These are phyloP conservation scores for Triticum aestivum DNA, from an alignment of 176 grass and related monocot genomes.

Conservation along the genomic window DNA sequence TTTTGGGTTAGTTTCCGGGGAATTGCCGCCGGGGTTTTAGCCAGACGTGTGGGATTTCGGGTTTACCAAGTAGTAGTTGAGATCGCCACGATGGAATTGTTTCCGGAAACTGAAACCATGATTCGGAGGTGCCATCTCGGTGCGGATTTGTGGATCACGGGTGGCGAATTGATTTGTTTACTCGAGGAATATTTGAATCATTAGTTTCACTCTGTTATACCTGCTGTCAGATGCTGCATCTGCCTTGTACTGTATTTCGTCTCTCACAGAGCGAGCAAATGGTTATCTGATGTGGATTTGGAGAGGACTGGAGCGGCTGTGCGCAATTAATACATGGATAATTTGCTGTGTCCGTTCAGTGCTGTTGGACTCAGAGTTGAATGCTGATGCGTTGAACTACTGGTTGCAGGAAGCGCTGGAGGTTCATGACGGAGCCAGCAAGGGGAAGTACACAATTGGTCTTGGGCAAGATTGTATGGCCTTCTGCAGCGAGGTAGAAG, in stretches of 20 bases:
- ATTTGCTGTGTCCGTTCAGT: constrained; percentile 1
- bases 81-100: background rate
- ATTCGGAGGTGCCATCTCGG: background rate
- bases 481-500: constrained; percentile 86
- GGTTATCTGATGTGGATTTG: background rate
- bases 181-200: background rate
- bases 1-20: background rate
- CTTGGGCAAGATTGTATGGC: constrained; percentile 98
- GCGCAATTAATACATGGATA: background rate
- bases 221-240: background rate
- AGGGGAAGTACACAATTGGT: constrained; percentile 96
- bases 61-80: background rate
- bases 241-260: background rate
- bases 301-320: background rate
- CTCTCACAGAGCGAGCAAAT: background rate
- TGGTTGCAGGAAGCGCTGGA: constrained; percentile 80
- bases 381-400: constrained; percentile 1
- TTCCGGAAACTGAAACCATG: background rate
- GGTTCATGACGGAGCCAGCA: constrained; percentile 80
- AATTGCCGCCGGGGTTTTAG: background rate
- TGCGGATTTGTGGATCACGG: constrained; percentile 1
- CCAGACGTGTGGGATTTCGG: background rate
- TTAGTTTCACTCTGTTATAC: background rate
- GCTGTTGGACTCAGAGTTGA: background rate
- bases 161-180: background rate